These are phyloP conservation scores for Sporothrix luriei DNA, from an alignment of 2,329 filamentous ascomycete genomes.

Conservation along the genomic window DNA sequence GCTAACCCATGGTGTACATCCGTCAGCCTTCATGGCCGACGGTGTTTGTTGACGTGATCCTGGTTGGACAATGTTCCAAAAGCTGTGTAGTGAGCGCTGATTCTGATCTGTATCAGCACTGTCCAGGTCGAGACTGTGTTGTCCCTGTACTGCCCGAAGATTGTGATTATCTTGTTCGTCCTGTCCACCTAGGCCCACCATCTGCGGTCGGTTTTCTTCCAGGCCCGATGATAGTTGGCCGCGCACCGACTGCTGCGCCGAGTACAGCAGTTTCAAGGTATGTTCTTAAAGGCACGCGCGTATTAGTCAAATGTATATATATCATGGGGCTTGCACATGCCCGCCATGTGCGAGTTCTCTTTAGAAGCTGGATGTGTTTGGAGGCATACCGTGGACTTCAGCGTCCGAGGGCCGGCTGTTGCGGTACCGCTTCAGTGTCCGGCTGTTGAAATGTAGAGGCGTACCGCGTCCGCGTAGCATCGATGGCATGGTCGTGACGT, in stretches of 20 bases:
- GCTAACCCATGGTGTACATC: not conserved
- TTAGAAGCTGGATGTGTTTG: not conserved
- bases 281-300: conserved; percentile 49
- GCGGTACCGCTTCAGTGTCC: conserved; percentile 64
- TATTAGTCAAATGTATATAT: conserved; percentile 3
- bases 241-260: conserved; percentile 43
- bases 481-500: conserved; percentile 40
- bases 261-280: conserved; percentile 61
- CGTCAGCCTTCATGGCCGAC: not conserved
- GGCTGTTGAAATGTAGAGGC: conserved; percentile 55
- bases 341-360: not conserved
- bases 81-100: conserved; percentile 61
- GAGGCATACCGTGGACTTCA: conserved; percentile 56
- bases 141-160: not conserved
- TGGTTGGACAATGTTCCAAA: conserved; percentile 56
- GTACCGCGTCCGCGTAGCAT: conserved; percentile 40
- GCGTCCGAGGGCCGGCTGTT: conserved; percentile 60
- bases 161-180: not conserved
- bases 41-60: conserved; percentile 35
- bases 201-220: not conserved
- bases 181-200: not conserved
- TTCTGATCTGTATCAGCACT: conserved; percentile 33
- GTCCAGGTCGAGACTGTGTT: not conserved
- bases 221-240: conserved; percentile 5
- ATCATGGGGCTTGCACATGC: not conserved